A percentile compares a stretch with the other conserved stretches of the same genome.
phyloP scores from a whole-genome alignment of 2,329 filamentous ascomycete species.

The Diplodia scrobiculata region DNA sequence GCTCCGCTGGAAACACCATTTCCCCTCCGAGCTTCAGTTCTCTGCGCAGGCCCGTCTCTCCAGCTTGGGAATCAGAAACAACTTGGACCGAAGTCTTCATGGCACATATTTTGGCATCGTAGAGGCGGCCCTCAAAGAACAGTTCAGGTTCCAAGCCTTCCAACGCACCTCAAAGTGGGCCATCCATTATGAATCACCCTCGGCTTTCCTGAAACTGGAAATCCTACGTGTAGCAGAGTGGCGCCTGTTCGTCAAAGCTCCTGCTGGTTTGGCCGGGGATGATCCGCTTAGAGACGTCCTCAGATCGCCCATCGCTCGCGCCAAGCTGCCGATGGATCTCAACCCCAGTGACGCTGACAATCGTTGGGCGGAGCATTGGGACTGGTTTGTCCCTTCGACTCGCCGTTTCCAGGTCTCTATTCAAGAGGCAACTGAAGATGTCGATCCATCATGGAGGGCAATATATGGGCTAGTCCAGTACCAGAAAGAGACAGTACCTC shows the following conservation, averaged over 20 bases:
- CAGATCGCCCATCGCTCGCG: conserved; percentile 34
- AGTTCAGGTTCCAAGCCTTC: conserved; percentile 11
- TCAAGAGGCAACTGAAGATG: conserved; percentile 31
- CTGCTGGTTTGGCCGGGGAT: conserved; percentile 43
- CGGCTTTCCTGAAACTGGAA: conserved; percentile 46
- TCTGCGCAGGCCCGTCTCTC: conserved; percentile 32
- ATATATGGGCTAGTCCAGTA: conserved; percentile 45
- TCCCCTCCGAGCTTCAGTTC: conserved; percentile 36
- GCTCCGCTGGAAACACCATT: conserved; percentile 40
- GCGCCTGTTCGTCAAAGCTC: conserved; percentile 52
- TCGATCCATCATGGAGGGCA: conserved; percentile 43
- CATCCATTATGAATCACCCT: conserved; percentile 46
- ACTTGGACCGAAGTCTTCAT: neutral
- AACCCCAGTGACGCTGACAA: conserved; percentile 24
- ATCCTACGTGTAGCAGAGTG: conserved; percentile 49
- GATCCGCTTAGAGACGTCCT: conserved; percentile 49
- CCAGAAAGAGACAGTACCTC: conserved; percentile 49
- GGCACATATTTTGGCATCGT: neutral
- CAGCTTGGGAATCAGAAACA: neutral
- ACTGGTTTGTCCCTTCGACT: conserved; percentile 33
- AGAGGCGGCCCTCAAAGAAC: neutral
- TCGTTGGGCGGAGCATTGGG: conserved; percentile 36
- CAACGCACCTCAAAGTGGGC: conserved; percentile 42
- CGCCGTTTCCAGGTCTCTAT: conserved; percentile 33
- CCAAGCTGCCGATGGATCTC: conserved; percentile 1